These are phyloP conservation scores for Trichophyton schoenleinii DNA, from an alignment of 2,329 filamentous ascomycete species.

Conservation along the genomic window DNA sequence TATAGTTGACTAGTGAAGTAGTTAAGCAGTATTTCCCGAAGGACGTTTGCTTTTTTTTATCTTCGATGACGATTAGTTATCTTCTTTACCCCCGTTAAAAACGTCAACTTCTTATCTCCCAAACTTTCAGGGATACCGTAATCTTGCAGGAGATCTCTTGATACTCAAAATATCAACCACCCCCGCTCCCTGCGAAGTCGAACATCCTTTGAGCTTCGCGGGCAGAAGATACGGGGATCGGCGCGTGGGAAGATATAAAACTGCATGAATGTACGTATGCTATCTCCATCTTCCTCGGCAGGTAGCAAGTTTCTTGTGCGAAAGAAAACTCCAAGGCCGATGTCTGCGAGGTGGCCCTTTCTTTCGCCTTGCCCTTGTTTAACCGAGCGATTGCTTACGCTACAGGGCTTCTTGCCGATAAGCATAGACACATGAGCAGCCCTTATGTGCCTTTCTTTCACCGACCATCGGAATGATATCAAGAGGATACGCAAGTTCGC, in stretches of 20 bases:
- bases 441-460: not conserved
- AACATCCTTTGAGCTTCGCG: not conserved
- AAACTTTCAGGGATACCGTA: not conserved
- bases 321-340: too few relatives aligned
- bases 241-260: not conserved
- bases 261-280: too few relatives aligned
- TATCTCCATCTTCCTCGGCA: too few relatives aligned
- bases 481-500: not conserved
- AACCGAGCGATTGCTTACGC: not conserved
- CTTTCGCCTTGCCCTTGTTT: not conserved
- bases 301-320: too few relatives aligned
- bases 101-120: not conserved
- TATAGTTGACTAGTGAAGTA: not conserved
- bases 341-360: too few relatives aligned
- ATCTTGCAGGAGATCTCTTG: not conserved
- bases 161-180: not conserved
- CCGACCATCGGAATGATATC: not conserved
- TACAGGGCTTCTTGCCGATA: too few relatives aligned
- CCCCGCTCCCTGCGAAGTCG: not conserved
- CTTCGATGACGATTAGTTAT: not conserved
- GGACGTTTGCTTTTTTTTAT: not conserved
- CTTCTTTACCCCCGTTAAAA: not conserved
- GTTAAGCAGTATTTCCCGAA: not conserved
- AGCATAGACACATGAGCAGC: too few relatives aligned
- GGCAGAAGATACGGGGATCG: not conserved